Base-by-base conservation (phyloP, 805 yeast species). In the Yamadazyma scolyti region DNA sequence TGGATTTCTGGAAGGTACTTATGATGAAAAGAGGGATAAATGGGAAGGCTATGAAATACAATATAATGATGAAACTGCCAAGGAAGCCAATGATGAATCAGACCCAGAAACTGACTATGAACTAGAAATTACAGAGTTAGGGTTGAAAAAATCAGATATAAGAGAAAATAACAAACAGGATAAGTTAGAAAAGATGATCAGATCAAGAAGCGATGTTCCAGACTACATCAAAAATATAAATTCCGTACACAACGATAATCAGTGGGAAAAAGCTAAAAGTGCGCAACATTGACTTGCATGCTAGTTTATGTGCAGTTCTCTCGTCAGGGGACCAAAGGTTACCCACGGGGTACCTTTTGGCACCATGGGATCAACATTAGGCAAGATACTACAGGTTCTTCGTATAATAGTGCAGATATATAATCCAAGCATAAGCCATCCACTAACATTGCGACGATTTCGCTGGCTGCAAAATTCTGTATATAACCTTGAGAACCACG, bases 131-230 rank as follows among this genome's bases (percentile, higher is more conserved):
- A 41, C 48, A 20, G 72, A 66, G 34, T 43, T 66, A 20, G 60
- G 56, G 6, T 43, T 66, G n/a, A 27, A 33, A 2, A 33, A 46
- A 15, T 38, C 43, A 7, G 62, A 58, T 26, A 32, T 65, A 4
- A 40, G 37, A 16, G 40, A 36, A 11, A 47, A 47, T 25, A 34
- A 40, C 15, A 40, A 51, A 27, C 63, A 62, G 43, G 59, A 58
- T 43, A 53, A 58, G 28, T 39, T 56, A 49, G 61, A 70, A 52
- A 49, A 62, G 59, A 31, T 73, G 6, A 69, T 82, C 0, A 58
- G 95, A 28, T 75, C 82, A 19, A 52, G 89, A 32, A 82, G 79
- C 39, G 96, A 87, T 48, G 76, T 76, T 23, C 94, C 96, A 1
- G 40, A n/a, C 55, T 75, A 40, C 76, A 86, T 63, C 47, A 75